phyloP scores from a whole-genome alignment of 176 grass and related monocot genomes.

The Triticum timopheevii region DNA sequence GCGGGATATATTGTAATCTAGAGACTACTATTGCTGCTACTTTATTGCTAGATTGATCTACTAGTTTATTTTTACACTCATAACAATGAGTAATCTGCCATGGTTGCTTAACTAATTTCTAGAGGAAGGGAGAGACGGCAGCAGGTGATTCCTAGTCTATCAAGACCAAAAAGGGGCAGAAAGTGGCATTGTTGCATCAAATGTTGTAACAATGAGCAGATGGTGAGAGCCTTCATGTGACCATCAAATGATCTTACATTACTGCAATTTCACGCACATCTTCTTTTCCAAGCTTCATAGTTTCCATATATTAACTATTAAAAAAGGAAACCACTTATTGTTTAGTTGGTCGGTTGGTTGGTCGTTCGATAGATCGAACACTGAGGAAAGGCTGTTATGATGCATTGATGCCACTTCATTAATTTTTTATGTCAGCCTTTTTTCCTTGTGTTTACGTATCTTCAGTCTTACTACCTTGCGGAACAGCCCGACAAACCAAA shows the following conservation, averaged over 20 bases:
- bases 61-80: not conserved
- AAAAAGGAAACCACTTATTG: too few relatives aligned
- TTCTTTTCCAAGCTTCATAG: not conserved
- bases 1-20: too few relatives aligned
- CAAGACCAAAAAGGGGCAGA: conserved; percentile 25
- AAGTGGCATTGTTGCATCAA: conserved; percentile 15
- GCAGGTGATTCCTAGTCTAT: not conserved
- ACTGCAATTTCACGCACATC: not conserved
- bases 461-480: not conserved
- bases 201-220: not conserved
- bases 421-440: too few relatives aligned
- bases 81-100: not conserved
- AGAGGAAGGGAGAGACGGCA: conserved; percentile 34
- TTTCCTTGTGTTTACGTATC: not conserved
- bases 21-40: too few relatives aligned
- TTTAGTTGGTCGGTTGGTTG: too few relatives aligned
- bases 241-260: not conserved
- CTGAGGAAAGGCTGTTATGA: too few relatives aligned
- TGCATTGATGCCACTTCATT: too few relatives aligned
- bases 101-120: not conserved
- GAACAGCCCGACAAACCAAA: not conserved
- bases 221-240: conserved; percentile 11
- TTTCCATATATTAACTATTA: not conserved
- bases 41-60: not conserved
- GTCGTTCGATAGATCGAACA: too few relatives aligned